Percentiles rank a stretch among this genome's conserved stretches.
phyloP scores from a whole-genome alignment of 1,139 yeast genomes.

The Yamadazyma friedrichii region DNA sequence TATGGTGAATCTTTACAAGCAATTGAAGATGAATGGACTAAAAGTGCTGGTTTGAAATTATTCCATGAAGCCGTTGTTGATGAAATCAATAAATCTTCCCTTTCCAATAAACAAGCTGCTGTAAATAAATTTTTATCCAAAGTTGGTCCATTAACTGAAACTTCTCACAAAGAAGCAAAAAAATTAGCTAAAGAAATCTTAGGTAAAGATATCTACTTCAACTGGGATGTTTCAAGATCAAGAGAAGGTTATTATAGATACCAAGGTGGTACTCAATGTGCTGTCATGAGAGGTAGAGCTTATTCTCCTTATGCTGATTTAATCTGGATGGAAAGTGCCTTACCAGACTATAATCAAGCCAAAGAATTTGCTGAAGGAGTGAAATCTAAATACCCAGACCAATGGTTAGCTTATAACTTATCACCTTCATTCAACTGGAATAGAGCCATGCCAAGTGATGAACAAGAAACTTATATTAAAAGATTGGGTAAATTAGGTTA shows the following conservation, averaged over 20 bases:
- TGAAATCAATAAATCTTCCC: slow-evolving; percentile 63
- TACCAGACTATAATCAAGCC: slow-evolving; percentile 93
- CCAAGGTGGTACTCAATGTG: slow-evolving; percentile 96
- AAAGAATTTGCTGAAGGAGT: slow-evolving; percentile 94
- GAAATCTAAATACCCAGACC: slow-evolving; percentile 74
- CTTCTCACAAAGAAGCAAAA: slow-evolving; percentile 81
- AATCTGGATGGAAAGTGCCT: slow-evolving; percentile 98
- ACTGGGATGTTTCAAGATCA: slow-evolving; percentile 96
- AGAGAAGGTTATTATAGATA: slow-evolving; percentile 98
- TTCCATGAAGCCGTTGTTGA: slow-evolving; percentile 92
- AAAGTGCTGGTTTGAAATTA: slow-evolving; percentile 80
- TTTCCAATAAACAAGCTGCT: slow-evolving; percentile 63
- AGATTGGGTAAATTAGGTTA: slow-evolving; percentile 89
- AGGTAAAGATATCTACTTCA: slow-evolving; percentile 84
- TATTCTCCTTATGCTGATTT: slow-evolving; percentile 94
- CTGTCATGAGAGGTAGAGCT: slow-evolving; percentile 95
- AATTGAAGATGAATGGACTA: slow-evolving; percentile 82
- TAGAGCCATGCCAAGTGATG: slow-evolving; percentile 82
- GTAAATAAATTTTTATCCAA: slow-evolving; percentile 64
- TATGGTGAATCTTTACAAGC: slow-evolving; percentile 68
- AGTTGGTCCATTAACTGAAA: slow-evolving; percentile 72
- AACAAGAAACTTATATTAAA: slow-evolving; percentile 87
- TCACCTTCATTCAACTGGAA: slow-evolving; percentile 99
- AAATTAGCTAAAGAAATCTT: slow-evolving; percentile 70
- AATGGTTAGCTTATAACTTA: slow-evolving; percentile 94